A percentile compares a stretch with the other conserved stretches of the same genome.
Conservation (phyloP, 352 stramenopile species). For the Globisporangium echinulatum region DNA sequence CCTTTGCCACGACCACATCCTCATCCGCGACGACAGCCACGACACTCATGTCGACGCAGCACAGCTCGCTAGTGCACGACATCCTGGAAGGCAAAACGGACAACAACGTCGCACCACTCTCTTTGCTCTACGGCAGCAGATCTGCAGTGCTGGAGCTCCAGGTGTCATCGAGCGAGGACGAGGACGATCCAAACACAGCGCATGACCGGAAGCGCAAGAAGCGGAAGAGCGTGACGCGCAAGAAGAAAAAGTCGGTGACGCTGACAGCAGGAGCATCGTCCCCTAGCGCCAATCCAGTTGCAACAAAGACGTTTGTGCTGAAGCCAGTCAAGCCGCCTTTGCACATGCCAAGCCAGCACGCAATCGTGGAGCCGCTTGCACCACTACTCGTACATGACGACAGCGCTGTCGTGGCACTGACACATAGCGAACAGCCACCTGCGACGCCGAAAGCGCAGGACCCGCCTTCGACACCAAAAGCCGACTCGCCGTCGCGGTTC, state of each 20-base stretch:
- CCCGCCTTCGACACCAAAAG: background rate
- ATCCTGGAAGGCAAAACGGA: slow-evolving; percentile 6
- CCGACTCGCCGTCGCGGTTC: slow-evolving; percentile 14
- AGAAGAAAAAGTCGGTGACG: slow-evolving; percentile 6
- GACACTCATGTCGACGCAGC: slow-evolving; percentile 13
- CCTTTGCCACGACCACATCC: background rate
- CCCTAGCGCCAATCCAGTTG: background rate
- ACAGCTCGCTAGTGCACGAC: slow-evolving; percentile 6
- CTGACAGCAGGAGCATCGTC: background rate
- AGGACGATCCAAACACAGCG: slow-evolving; percentile 1
- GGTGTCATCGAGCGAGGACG: slow-evolving; percentile 13
- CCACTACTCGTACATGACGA: background rate
- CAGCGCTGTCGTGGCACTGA: background rate
- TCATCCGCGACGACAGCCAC: background rate
- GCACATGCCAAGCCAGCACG: slow-evolving; percentile 1
- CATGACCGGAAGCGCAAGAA: background rate
- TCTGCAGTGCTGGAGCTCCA: slow-evolving; percentile 3
- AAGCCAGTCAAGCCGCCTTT: slow-evolving; percentile 8
- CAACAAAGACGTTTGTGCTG: background rate
- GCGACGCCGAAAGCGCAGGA: background rate
- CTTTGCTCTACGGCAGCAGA: background rate
- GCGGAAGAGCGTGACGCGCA: slow-evolving; percentile 1
- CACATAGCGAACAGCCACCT: background rate
- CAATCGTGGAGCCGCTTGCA: background rate
- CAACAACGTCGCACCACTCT: slow-evolving; percentile 12